A percentile compares a stretch with the other conserved stretches of the same genome.
phyloP scores from a whole-genome alignment of 2,329 filamentous ascomycete genomes.

The Fusarium stilboides region DNA sequence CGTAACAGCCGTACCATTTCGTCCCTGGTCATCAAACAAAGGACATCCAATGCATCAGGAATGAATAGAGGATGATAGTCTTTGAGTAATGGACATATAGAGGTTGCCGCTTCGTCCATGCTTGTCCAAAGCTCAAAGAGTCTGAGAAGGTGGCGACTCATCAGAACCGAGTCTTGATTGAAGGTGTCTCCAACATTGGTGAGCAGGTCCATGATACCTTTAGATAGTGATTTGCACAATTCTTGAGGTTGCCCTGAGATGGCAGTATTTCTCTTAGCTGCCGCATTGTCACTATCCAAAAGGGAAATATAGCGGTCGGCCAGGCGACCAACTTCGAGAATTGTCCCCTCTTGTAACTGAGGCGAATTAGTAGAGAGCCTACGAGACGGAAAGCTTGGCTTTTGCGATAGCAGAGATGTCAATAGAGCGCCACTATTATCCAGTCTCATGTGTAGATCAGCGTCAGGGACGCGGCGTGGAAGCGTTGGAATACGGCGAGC shows the following conservation, averaged over 20 bases:
- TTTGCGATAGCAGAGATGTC: conserved; percentile 20
- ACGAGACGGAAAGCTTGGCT: conserved; percentile 41
- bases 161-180: conserved; percentile 50
- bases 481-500: conserved; percentile 60
- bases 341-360: background rate
- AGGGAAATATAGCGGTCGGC: background rate
- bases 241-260: background rate
- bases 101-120: conserved; percentile 66
- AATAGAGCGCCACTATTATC: conserved; percentile 55
- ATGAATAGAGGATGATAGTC: conserved; percentile 68
- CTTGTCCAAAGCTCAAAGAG: conserved; percentile 71
- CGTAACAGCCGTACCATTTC: conserved; percentile 67
- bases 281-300: accelerated
- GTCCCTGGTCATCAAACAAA: conserved; percentile 63
- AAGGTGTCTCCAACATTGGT: conserved; percentile 47
- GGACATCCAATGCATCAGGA: conserved; percentile 65
- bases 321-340: background rate
- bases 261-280: background rate
- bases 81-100: conserved; percentile 62
- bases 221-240: background rate
- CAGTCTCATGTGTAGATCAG: conserved; percentile 56
- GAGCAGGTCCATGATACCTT: conserved; percentile 1
- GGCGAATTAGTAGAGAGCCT: accelerated
- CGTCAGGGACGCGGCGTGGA: conserved; percentile 53
- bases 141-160: conserved; percentile 60